A percentile compares a stretch with the other conserved stretches of the same genome.
Evolutionary conservation across 768 basidiomycete species (phyloP).

Genomic region (Hericium coralloides): DNA sequence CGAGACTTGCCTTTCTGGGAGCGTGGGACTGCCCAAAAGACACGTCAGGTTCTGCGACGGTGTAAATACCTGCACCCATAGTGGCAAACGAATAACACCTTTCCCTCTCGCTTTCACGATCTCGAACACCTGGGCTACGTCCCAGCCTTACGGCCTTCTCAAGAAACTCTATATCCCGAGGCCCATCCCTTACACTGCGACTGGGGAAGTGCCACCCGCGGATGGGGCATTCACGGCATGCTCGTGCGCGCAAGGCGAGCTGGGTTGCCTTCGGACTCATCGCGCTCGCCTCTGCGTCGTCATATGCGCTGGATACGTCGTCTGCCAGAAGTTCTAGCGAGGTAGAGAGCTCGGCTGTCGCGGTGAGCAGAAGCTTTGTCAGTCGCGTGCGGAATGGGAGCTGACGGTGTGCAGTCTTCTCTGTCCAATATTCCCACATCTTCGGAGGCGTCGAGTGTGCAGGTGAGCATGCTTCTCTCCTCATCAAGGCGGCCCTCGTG

Average conservation of each 20-base stretch:
- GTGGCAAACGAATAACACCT: too few relatives aligned
- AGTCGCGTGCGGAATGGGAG: too few relatives aligned
- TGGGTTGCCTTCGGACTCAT: constrained; percentile 23
- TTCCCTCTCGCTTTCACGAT: neutral
- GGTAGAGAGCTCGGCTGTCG: too few relatives aligned
- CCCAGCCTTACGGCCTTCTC: neutral
- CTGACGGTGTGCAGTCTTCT: too few relatives aligned
- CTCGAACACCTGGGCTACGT: neutral
- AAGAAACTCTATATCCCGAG: neutral
- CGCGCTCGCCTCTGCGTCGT: constrained; percentile 18
- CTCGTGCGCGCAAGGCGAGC: constrained; percentile 16
- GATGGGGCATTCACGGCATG: neutral
- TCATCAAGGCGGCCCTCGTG: too few relatives aligned
- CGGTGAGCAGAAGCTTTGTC: too few relatives aligned
- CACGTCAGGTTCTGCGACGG: neutral
- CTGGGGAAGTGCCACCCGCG: neutral
- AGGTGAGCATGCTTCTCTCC: neutral
- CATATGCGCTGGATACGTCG: constrained; percentile 10
- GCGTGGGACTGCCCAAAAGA: neutral
- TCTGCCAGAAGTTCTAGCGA: too few relatives aligned
- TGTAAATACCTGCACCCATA: neutral
- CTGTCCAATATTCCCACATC: too few relatives aligned
- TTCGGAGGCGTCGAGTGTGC: neutral
- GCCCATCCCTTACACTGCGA: neutral
- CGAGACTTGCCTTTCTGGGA: neutral